phyloP scores from a whole-genome alignment of 1,139 yeast species.

The Protomyces pachydermus region DNA sequence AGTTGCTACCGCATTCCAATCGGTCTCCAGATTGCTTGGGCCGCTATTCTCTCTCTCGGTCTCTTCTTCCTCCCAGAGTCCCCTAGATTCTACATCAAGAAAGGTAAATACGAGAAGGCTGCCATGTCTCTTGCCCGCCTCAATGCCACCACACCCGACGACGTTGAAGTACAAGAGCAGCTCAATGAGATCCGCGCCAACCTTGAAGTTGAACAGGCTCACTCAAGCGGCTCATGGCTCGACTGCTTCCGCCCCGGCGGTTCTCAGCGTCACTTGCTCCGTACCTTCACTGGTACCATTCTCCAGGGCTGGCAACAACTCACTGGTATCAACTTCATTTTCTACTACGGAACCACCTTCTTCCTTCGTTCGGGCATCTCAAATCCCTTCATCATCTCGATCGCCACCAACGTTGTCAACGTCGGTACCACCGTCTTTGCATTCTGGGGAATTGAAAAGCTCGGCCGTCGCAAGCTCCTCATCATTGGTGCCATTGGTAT shows the following conservation, averaged over 20 bases:
- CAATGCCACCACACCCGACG: conserved; percentile 44
- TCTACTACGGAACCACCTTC: conserved; percentile 56
- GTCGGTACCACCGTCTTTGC: conserved; percentile 58
- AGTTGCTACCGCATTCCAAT: conserved; percentile 71
- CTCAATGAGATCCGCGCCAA: conserved; percentile 43
- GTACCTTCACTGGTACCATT: conserved; percentile 43
- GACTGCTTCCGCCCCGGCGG: conserved; percentile 42
- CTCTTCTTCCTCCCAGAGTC: conserved; percentile 52
- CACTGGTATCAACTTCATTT: conserved; percentile 49
- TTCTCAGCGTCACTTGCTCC: conserved; percentile 30
- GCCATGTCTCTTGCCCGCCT: conserved; percentile 37
- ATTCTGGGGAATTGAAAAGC: conserved; percentile 56
- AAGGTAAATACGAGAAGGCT: conserved; percentile 44
- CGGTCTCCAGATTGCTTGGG: conserved; percentile 48
- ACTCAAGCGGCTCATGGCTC: conserved; percentile 53
- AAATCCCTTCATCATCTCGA: conserved; percentile 45
- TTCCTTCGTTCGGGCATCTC: conserved; percentile 63
- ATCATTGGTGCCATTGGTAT: conserved; percentile 61
- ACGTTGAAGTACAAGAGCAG: conserved; percentile 43
- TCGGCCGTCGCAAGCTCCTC: conserved; percentile 66
- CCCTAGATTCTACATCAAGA: conserved; percentile 51
- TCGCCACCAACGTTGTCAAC: conserved; percentile 59
- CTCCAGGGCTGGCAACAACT: conserved; percentile 58
- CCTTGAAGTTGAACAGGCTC: conserved; percentile 45
- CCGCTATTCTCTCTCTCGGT: conserved; percentile 46